These are phyloP conservation scores for Epichloe sp. DNA, from an alignment of 2,329 filamentous ascomycete genomes.

Conservation along the genomic window DNA sequence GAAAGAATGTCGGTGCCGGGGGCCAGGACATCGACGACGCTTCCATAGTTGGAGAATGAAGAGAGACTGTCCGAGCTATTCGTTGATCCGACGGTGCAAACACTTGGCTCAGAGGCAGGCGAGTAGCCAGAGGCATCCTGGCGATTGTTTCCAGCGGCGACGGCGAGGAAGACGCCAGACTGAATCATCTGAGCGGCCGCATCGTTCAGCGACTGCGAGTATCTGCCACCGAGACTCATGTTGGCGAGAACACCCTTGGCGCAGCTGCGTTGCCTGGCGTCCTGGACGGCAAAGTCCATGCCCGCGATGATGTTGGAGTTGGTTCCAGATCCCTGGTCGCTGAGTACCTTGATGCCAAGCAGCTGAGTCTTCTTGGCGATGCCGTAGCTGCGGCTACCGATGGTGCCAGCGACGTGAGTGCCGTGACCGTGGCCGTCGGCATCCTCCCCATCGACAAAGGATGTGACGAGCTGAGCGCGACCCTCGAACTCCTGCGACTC, in stretches of 20 bases:
- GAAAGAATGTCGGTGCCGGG: slow-evolving; percentile 34
- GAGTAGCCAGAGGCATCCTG: slow-evolving; percentile 30
- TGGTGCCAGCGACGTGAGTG: slow-evolving; percentile 13
- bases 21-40: slow-evolving; percentile 36
- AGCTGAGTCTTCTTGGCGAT: slow-evolving; percentile 30
- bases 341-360: slow-evolving; percentile 33
- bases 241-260: slow-evolving; percentile 35
- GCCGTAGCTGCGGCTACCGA: slow-evolving; percentile 19
- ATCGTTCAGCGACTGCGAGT: slow-evolving; percentile 33
- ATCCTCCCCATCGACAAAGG: slow-evolving; percentile 12
- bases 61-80: slow-evolving; percentile 25
- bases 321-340: slow-evolving; percentile 16
- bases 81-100: slow-evolving; percentile 42
- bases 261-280: slow-evolving; percentile 24
- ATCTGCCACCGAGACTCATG: slow-evolving; percentile 41
- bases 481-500: slow-evolving; percentile 22
- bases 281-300: slow-evolving; percentile 29
- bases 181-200: slow-evolving; percentile 33
- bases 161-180: slow-evolving; percentile 37
- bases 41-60: slow-evolving; percentile 39
- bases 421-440: slow-evolving; percentile 15
- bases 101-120: slow-evolving; percentile 32
- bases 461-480: slow-evolving; percentile 18
- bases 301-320: slow-evolving; percentile 31
- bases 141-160: slow-evolving; percentile 41